These are phyloP conservation scores for Diplotaxis tenuifolia DNA, from an alignment of 345 rosid genomes.

Conservation along the genomic window DNA sequence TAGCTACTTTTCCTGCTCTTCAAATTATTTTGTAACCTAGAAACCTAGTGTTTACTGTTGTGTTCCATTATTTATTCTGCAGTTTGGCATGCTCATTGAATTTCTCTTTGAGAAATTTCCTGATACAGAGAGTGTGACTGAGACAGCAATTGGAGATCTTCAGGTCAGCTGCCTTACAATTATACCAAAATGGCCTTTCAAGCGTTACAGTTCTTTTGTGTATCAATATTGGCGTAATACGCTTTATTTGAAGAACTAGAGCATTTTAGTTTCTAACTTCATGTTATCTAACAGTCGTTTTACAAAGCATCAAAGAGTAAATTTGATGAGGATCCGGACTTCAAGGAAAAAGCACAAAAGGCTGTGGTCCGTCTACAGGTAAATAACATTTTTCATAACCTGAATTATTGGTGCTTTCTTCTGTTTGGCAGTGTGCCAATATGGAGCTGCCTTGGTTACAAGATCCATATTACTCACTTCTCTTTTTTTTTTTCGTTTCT, in stretches of 20 bases:
- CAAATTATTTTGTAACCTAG: background rate
- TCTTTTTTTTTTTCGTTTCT: background rate
- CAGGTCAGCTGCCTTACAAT: slow-evolving; percentile 56
- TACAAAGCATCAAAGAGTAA: slow-evolving; percentile 77
- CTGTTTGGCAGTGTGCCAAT: background rate
- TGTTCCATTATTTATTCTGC: slow-evolving; percentile 30
- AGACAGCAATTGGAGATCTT: slow-evolving; percentile 83
- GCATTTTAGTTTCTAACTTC: slow-evolving; percentile 26
- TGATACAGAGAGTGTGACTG: slow-evolving; percentile 60
- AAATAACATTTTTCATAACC: background rate
- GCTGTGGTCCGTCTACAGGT: slow-evolving; percentile 98
- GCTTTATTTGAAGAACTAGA: slow-evolving; percentile 15
- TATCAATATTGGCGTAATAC: background rate
- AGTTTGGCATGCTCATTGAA: slow-evolving; percentile 99
- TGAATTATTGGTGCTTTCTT: background rate
- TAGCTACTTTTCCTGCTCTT: slow-evolving; percentile 34
- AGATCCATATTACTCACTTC: slow-evolving; percentile 3
- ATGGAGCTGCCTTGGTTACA: slow-evolving; percentile 7
- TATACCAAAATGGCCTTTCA: slow-evolving; percentile 21
- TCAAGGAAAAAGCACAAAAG: slow-evolving; percentile 86
- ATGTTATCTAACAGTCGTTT: slow-evolving; percentile 52
- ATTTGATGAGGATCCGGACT: slow-evolving; percentile 67
- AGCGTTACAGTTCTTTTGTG: slow-evolving; percentile 5
- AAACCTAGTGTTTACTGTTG: background rate
- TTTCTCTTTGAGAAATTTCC: slow-evolving; percentile 81